Percentiles rank a stretch among this genome's conserved stretches.
These are phyloP conservation scores for Corymbia calophylla DNA, from an alignment of 441 rosid genomes.

Conservation along the genomic window DNA sequence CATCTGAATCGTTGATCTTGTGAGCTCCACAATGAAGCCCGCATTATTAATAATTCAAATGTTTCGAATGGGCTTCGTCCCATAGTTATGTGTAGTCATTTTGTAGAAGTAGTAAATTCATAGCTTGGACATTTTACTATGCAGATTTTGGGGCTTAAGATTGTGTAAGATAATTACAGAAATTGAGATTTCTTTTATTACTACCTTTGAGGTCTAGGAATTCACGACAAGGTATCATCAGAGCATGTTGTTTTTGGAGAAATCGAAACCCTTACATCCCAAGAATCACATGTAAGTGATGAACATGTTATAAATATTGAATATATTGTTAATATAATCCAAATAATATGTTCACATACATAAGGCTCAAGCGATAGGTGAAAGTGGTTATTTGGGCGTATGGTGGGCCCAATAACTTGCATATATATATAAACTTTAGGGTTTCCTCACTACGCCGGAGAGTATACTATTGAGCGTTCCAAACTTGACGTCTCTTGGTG, in stretches of 20 bases:
- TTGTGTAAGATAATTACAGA: background rate
- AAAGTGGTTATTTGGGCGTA: too few species aligned
- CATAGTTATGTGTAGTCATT: background rate
- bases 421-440: too few species aligned
- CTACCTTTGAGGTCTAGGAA: background rate
- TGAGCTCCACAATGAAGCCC: fast-evolving
- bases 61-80: background rate
- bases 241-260: background rate
- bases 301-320: background rate
- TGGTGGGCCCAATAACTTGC: too few species aligned
- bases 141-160: background rate
- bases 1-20: background rate
- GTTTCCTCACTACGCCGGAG: too few species aligned
- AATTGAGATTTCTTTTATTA: background rate
- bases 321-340: too few species aligned
- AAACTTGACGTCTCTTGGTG: too few species aligned
- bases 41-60: background rate
- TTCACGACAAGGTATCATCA: background rate
- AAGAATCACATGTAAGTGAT: background rate
- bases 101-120: background rate
- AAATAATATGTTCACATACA: too few species aligned
- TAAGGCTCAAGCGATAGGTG: too few species aligned
- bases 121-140: background rate
- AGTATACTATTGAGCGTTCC: too few species aligned
- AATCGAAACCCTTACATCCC: background rate